These are phyloP conservation scores for Heterobasidion irregulare DNA, from an alignment of 1,284 basidiomycete species.

Conservation along the genomic window DNA sequence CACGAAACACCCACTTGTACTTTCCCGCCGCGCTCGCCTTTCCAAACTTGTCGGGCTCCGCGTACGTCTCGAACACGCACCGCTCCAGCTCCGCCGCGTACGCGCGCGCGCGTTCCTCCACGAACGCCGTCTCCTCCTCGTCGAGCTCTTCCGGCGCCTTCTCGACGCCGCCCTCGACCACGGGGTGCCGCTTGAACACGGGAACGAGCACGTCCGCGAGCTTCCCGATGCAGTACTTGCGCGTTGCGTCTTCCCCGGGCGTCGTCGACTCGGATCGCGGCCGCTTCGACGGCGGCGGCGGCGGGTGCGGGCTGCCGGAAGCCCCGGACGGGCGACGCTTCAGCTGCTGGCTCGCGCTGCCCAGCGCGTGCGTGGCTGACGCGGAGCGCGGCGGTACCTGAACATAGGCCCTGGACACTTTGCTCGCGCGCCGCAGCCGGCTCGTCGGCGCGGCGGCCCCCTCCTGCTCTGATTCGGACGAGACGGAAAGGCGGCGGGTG, in stretches of 20 bases:
- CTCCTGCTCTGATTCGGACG: slow-evolving; percentile 9
- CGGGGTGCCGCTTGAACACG: slow-evolving; percentile 2
- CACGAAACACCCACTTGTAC: slow-evolving; percentile 60
- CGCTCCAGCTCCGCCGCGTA: slow-evolving; percentile 65
- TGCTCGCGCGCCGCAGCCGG: background rate
- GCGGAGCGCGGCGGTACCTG: slow-evolving; percentile 2
- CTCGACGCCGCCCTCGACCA: slow-evolving; percentile 11
- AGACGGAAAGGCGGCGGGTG: slow-evolving; percentile 14
- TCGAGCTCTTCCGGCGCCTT: slow-evolving; percentile 27
- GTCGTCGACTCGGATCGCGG: slow-evolving; percentile 29
- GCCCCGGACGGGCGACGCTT: slow-evolving; percentile 36
- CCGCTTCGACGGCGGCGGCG: slow-evolving; percentile 25
- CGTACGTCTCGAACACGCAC: slow-evolving; percentile 62
- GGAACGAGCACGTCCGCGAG: slow-evolving; percentile 14
- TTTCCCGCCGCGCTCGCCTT: slow-evolving; percentile 59
- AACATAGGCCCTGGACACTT: background rate
- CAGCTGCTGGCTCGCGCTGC: slow-evolving; percentile 4
- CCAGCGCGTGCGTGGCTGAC: slow-evolving; percentile 16
- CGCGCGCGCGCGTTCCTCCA: slow-evolving; percentile 44
- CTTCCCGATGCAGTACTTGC: slow-evolving; percentile 62
- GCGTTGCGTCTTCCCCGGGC: slow-evolving; percentile 51
- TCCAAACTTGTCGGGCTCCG: slow-evolving; percentile 70
- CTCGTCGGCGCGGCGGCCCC: background rate
- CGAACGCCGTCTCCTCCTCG: slow-evolving; percentile 47
- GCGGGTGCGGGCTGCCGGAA: background rate